These are phyloP conservation scores for Colletotrichum sp. DNA, from an alignment of 2,329 filamentous ascomycete genomes.

Conservation along the genomic window DNA sequence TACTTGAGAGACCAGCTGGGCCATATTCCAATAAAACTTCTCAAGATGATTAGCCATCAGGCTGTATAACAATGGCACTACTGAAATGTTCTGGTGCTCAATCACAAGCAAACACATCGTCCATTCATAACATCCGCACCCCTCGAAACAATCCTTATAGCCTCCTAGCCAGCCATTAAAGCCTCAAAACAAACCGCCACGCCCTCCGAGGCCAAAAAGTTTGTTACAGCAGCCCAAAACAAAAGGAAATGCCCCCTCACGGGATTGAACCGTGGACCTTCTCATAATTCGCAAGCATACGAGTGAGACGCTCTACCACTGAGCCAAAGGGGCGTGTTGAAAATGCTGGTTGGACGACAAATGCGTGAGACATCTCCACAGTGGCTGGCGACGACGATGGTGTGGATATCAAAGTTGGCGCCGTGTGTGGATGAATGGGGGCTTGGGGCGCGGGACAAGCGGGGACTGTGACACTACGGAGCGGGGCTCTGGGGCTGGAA, in stretches of 20 bases:
- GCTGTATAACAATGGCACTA: background rate
- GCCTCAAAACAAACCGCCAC: background rate
- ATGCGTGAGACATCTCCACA: background rate
- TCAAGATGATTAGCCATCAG: background rate
- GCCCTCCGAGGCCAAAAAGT: background rate
- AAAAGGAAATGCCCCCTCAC: constrained; percentile 11
- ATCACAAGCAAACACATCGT: background rate
- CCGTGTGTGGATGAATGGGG: background rate
- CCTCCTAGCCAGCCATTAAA: background rate
- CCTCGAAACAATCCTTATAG: background rate
- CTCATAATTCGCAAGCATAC: constrained; percentile 1
- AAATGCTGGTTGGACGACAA: background rate
- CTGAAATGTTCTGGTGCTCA: background rate
- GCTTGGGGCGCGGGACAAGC: background rate
- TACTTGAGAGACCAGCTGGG: too few relatives aligned
- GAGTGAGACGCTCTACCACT: constrained; percentile 20
- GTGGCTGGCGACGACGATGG: background rate
- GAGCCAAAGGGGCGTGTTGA: constrained; percentile 10
- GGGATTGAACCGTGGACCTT: constrained; percentile 20
- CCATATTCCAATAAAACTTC: background rate
- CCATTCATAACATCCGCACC: accelerated
- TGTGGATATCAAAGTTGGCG: background rate
- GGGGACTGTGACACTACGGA: background rate
- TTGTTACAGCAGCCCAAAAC: too few relatives aligned
- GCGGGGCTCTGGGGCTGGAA: background rate